Evolutionary conservation across 2,329 filamentous ascomycete species (phyloP).

Genomic region (Colletotrichum agaves): DNA sequence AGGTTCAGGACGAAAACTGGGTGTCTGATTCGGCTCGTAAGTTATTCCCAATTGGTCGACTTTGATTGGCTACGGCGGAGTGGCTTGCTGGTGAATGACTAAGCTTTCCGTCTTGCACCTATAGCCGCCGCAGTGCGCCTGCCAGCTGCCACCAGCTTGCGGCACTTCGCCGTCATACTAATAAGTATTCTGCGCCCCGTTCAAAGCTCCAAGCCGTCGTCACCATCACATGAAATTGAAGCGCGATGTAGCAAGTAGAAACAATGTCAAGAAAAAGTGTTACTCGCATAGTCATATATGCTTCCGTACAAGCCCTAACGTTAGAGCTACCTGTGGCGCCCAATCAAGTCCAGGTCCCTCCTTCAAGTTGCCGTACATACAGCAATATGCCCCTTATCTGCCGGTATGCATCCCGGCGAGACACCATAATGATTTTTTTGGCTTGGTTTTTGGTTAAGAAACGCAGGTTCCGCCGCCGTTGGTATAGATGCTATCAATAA

Average conservation of each 20-base stretch:
- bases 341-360: neutral
- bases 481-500: slow-evolving; percentile 33
- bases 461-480: slow-evolving; percentile 29
- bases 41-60: slow-evolving; percentile 60
- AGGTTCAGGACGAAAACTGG: slow-evolving; percentile 37
- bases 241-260: neutral
- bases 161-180: neutral
- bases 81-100: slow-evolving; percentile 20
- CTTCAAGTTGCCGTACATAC: neutral
- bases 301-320: slow-evolving; percentile 3
- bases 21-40: slow-evolving; percentile 51
- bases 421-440: slow-evolving; percentile 24
- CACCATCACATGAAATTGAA: slow-evolving; percentile 15
- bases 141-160: slow-evolving; percentile 9
- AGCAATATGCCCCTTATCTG: neutral
- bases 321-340: slow-evolving; percentile 1
- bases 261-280: neutral
- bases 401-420: slow-evolving; percentile 2
- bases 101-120: slow-evolving; percentile 9
- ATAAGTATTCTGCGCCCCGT: neutral
- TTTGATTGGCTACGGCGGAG: slow-evolving; percentile 56
- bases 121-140: neutral
- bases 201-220: slow-evolving; percentile 11
- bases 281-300: slow-evolving; percentile 11
- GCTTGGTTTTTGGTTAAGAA: slow-evolving; percentile 26